phyloP scores from a whole-genome alignment of 2,329 filamentous ascomycete species.

The Diplodia intermedia region DNA sequence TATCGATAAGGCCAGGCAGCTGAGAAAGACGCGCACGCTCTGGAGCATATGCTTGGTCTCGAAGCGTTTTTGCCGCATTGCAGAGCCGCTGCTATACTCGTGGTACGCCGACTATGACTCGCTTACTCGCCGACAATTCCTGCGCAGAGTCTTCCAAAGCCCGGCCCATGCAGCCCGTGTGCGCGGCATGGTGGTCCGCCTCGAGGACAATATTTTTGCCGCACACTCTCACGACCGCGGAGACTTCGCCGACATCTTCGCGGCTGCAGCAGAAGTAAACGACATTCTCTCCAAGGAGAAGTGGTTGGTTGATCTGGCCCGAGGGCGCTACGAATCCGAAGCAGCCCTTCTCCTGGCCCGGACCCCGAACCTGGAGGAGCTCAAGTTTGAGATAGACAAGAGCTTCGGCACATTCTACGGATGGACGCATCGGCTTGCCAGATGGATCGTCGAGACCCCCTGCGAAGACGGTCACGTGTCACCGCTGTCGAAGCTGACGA shows the following conservation, averaged over 20 bases:
- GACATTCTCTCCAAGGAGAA: slow-evolving; percentile 22
- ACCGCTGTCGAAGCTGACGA: slow-evolving; percentile 5
- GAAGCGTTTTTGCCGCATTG: not conserved
- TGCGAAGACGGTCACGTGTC: not conserved
- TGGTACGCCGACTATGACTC: slow-evolving; percentile 14
- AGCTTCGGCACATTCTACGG: slow-evolving; percentile 17
- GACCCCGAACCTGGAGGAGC: slow-evolving; percentile 7
- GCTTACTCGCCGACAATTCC: not conserved
- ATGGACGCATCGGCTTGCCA: slow-evolving; percentile 18
- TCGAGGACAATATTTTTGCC: slow-evolving; percentile 14
- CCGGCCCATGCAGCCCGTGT: slow-evolving; percentile 6
- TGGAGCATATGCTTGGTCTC: slow-evolving; percentile 15
- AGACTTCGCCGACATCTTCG: slow-evolving; percentile 11
- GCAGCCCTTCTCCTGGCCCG: slow-evolving; percentile 10
- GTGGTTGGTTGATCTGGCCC: slow-evolving; percentile 14
- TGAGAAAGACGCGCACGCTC: slow-evolving; percentile 1
- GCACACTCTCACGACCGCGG: not conserved
- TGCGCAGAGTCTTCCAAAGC: not conserved
- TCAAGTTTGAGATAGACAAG: slow-evolving; percentile 14
- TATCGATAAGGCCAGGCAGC: slow-evolving; percentile 7
- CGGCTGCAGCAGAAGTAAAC: slow-evolving; percentile 9
- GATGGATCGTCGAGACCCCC: slow-evolving; percentile 2
- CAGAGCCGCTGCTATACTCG: slow-evolving; percentile 9
- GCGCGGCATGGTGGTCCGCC: not conserved
- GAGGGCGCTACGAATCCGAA: slow-evolving; percentile 9